These are phyloP conservation scores for Cystoderma amianthinum DNA, from an alignment of 768 basidiomycete species.

Conservation along the genomic window DNA sequence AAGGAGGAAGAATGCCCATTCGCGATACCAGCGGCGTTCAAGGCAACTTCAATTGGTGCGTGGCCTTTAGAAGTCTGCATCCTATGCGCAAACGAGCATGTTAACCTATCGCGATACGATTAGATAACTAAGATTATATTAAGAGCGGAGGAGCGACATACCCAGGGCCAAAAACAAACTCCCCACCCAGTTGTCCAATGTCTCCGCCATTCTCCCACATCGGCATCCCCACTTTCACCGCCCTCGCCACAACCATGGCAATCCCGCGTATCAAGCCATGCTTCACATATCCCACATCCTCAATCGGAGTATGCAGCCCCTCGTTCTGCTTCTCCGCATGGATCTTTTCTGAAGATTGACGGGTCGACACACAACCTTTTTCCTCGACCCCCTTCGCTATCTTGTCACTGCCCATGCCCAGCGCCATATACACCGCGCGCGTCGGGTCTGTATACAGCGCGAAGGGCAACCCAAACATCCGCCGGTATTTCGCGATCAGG, in stretches of 20 bases:
- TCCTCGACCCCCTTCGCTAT: constrained; percentile 1
- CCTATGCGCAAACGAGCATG: constrained; percentile 72
- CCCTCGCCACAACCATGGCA: constrained; percentile 67
- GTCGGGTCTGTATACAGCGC: constrained; percentile 77
- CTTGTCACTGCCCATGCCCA: constrained; percentile 59
- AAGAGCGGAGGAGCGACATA: constrained; percentile 13
- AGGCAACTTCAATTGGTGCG: constrained; percentile 62
- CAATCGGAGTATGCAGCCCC: too few relatives aligned
- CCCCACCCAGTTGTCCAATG: constrained; percentile 77
- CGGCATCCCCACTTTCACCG: constrained; percentile 71
- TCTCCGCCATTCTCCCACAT: constrained; percentile 79
- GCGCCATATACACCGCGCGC: constrained; percentile 55
- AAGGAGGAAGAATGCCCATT: constrained; percentile 3
- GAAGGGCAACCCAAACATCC: constrained; percentile 69
- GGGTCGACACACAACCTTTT: neutral
- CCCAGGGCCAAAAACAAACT: constrained; percentile 59
- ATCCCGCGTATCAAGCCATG: constrained; percentile 63
- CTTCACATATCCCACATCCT: constrained; percentile 46
- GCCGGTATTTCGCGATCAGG: constrained; percentile 72
- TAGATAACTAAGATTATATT: neutral
- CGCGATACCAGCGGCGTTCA: constrained; percentile 45
- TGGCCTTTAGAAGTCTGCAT: constrained; percentile 78
- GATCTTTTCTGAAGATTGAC: neutral
- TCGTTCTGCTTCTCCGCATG: constrained; percentile 1
- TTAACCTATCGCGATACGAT: constrained; percentile 32